phyloP scores from a whole-genome alignment of 2,329 filamentous ascomycete genomes.

The Fusarium sp. region DNA sequence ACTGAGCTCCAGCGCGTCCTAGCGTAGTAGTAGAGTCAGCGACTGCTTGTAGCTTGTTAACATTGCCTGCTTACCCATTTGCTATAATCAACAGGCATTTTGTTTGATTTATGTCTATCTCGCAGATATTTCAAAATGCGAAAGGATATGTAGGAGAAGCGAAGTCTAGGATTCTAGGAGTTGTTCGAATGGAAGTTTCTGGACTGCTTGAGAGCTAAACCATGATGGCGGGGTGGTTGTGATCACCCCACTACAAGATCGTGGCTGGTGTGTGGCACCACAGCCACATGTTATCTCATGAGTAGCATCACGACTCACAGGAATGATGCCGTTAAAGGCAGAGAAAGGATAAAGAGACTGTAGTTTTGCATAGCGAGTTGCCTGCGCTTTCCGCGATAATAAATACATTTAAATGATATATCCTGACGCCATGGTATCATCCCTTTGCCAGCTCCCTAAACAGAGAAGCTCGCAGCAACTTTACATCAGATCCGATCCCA shows the following conservation, averaged over 20 bases:
- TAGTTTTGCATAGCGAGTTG: not conserved
- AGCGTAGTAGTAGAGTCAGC: constrained; percentile 20
- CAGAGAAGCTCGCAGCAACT: not conserved
- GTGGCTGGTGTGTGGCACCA: constrained; percentile 11
- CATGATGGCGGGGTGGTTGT: constrained; percentile 44
- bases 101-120: constrained; percentile 1
- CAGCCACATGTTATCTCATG: not conserved
- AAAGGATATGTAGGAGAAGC: not conserved
- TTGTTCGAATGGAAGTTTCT: constrained; percentile 44
- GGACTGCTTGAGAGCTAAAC: constrained; percentile 39
- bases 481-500: not conserved
- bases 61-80: constrained; percentile 69
- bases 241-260: constrained; percentile 39
- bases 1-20: constrained; percentile 94
- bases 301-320: not conserved
- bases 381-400: not conserved
- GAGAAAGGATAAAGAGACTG: not conserved
- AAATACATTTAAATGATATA: not conserved
- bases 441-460: not conserved
- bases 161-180: not conserved
- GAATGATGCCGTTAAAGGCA: not conserved
- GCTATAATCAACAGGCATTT: constrained; percentile 70
- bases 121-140: not conserved
- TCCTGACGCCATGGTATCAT: constrained; percentile 10
- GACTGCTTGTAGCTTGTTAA: not conserved